Conservation (phyloP, 2,329 filamentous ascomycete species). For the Neonectria coccinea region DNA sequence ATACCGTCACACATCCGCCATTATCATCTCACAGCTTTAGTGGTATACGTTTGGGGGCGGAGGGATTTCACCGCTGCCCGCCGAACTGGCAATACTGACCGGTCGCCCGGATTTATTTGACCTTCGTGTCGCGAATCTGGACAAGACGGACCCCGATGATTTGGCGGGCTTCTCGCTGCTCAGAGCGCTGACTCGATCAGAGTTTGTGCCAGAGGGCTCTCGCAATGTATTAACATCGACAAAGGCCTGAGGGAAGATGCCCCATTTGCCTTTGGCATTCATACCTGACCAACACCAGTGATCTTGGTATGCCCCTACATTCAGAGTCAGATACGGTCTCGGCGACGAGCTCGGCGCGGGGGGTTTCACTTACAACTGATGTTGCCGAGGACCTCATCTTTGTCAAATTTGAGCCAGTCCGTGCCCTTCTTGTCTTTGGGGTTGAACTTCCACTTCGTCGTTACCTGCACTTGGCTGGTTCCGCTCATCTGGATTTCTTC, state of each 20-base stretch:
- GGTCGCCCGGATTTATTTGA: conserved; percentile 45
- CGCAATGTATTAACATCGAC: conserved; percentile 60
- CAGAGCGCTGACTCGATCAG: conserved; percentile 47
- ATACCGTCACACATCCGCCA: conserved; percentile 7
- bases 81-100: conserved; percentile 50
- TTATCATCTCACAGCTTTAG: conserved; percentile 23
- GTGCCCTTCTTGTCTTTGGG: conserved; percentile 55
- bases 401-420: conserved; percentile 71
- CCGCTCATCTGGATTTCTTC: conserved; percentile 60
- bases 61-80: conserved; percentile 47
- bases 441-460: conserved; percentile 66
- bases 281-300: conserved; percentile 69
- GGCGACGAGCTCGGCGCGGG: not conserved
- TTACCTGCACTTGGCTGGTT: conserved; percentile 60
- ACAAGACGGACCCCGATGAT: conserved; percentile 48
- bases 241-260: conserved; percentile 64
- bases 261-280: conserved; percentile 64
- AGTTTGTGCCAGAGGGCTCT: conserved; percentile 47
- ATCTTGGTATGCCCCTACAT: conserved; percentile 57
- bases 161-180: conserved; percentile 52
- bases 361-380: conserved; percentile 62
- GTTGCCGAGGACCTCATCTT: conserved; percentile 75
- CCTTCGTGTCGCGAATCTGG: conserved; percentile 51
- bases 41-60: conserved; percentile 33
- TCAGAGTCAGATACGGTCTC: conserved; percentile 25